Conservation (phyloP, 2,329 filamentous ascomycete genomes). For the Neonectria coccinea region DNA sequence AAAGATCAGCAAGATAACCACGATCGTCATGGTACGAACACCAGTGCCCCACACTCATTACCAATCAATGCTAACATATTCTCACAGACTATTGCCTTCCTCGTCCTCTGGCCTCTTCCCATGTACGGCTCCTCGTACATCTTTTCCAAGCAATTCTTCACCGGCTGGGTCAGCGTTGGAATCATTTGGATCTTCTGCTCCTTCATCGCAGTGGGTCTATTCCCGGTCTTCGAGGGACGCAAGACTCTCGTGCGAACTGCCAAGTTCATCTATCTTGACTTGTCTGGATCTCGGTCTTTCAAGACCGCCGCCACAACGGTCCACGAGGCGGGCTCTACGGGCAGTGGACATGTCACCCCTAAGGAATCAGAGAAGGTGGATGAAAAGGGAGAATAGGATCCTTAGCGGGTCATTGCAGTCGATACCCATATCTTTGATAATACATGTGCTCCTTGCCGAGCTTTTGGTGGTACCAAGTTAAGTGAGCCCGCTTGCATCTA, state of each 20-base stretch:
- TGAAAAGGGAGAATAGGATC: not conserved
- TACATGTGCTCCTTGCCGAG: not conserved
- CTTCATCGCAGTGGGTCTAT: slow-evolving; percentile 79
- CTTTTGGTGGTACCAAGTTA: not conserved
- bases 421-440: not conserved
- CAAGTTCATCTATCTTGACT: slow-evolving; percentile 22
- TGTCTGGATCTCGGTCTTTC: slow-evolving; percentile 23
- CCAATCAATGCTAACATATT: not conserved
- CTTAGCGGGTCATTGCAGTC: not conserved
- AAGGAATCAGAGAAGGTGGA: slow-evolving; percentile 16
- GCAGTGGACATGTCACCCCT: slow-evolving; percentile 14
- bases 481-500: not conserved
- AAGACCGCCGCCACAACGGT: slow-evolving; percentile 2
- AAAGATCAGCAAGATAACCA: slow-evolving; percentile 56
- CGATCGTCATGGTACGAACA: slow-evolving; percentile 43
- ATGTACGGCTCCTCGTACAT: slow-evolving; percentile 88
- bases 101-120: slow-evolving; percentile 92
- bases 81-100: slow-evolving; percentile 69
- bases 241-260: slow-evolving; percentile 52
- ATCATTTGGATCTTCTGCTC: slow-evolving; percentile 81
- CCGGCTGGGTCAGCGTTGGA: slow-evolving; percentile 77
- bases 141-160: slow-evolving; percentile 70
- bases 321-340: slow-evolving; percentile 10
- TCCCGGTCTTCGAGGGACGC: slow-evolving; percentile 83
- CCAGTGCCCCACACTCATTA: not conserved